Evolutionary conservation across 2,329 filamentous ascomycete species (phyloP).

Genomic region (Cryphonectria carpinicola): DNA sequence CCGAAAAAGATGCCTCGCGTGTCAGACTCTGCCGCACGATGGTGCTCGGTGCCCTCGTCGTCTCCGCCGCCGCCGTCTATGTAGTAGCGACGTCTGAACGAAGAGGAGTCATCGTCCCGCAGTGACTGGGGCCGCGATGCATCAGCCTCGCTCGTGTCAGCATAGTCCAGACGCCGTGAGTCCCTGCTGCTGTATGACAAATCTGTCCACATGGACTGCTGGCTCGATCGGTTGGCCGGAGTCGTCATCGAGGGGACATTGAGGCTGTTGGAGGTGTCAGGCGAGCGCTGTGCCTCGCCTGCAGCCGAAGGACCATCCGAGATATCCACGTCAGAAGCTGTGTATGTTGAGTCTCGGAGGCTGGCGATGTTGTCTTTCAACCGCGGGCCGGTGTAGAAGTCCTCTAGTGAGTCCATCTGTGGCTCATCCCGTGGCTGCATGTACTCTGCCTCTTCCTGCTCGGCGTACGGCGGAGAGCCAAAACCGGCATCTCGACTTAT

Average conservation of each 20-base stretch:
- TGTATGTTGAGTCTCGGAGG: slow-evolving; percentile 40
- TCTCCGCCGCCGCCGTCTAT: slow-evolving; percentile 14
- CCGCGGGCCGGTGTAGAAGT: slow-evolving; percentile 39
- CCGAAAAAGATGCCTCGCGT: slow-evolving; percentile 55
- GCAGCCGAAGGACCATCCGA: slow-evolving; percentile 36
- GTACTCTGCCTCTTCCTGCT: slow-evolving; percentile 25
- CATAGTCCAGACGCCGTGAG: slow-evolving; percentile 28
- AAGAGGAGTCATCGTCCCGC: slow-evolving; percentile 25
- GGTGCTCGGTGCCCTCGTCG: slow-evolving; percentile 31
- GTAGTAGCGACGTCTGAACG: slow-evolving; percentile 23
- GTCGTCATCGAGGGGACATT: slow-evolving; percentile 50
- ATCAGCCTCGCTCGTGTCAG: slow-evolving; percentile 49
- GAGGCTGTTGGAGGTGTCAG: slow-evolving; percentile 50
- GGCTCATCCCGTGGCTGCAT: slow-evolving; percentile 24
- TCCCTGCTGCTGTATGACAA: slow-evolving; percentile 44
- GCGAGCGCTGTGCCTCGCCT: slow-evolving; percentile 37
- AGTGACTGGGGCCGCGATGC: slow-evolving; percentile 32
- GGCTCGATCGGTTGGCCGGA: slow-evolving; percentile 53
- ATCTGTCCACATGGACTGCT: slow-evolving; percentile 65
- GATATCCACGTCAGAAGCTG: slow-evolving; percentile 36
- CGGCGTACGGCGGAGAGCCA: slow-evolving; percentile 30
- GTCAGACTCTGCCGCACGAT: slow-evolving; percentile 55
- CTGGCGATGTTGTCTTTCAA: slow-evolving; percentile 40
- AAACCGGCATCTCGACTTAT: slow-evolving; percentile 51
- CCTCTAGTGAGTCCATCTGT: slow-evolving; percentile 36